Percentiles rank a stretch among this genome's conserved stretches.
Conservation (phyloP, 768 basidiomycete genomes). For the Podaxis sp. region DNA sequence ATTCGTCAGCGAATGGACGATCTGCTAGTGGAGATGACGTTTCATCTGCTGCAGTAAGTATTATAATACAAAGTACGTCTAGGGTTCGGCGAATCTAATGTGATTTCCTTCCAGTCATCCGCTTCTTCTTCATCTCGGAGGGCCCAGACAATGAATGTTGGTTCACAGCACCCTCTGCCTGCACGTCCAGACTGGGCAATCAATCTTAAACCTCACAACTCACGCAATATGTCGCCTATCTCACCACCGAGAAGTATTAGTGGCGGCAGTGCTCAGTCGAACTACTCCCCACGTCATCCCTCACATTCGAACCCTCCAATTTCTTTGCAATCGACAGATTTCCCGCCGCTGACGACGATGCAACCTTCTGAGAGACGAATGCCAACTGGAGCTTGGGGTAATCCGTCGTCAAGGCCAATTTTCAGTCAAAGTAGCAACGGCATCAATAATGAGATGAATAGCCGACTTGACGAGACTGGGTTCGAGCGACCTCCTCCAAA, state of each 20-base stretch:
- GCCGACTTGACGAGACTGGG: conserved; percentile 42
- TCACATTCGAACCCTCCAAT: conserved; percentile 36
- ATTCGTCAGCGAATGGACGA: conserved; percentile 55
- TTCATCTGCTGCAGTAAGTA: conserved; percentile 73
- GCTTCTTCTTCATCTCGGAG: conserved; percentile 79
- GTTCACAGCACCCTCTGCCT: conserved; percentile 76
- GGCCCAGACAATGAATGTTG: conserved; percentile 73
- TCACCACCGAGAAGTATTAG: conserved; percentile 38
- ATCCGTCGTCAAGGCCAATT: conserved; percentile 50
- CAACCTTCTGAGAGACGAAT: conserved; percentile 50
- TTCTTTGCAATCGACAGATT: conserved; percentile 60
- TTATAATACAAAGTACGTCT: not conserved
- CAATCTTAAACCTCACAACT: conserved; percentile 69
- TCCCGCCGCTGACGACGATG: conserved; percentile 62
- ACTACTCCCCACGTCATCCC: conserved; percentile 25
- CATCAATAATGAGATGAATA: conserved; percentile 22
- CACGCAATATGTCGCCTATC: conserved; percentile 42
- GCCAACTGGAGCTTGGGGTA: conserved; percentile 72
- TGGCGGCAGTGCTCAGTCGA: conserved; percentile 32
- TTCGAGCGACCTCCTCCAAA: conserved; percentile 52
- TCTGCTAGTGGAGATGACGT: conserved; percentile 68
- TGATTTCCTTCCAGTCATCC: conserved; percentile 50
- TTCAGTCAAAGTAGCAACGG: conserved; percentile 38
- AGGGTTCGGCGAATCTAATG: conserved; percentile 12
- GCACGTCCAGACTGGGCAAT: conserved; percentile 89